A percentile compares a stretch with the other conserved stretches of the same genome.
phyloP scores from a whole-genome alignment of 2,329 filamentous ascomycete species.

The Diaporthe sp. region DNA sequence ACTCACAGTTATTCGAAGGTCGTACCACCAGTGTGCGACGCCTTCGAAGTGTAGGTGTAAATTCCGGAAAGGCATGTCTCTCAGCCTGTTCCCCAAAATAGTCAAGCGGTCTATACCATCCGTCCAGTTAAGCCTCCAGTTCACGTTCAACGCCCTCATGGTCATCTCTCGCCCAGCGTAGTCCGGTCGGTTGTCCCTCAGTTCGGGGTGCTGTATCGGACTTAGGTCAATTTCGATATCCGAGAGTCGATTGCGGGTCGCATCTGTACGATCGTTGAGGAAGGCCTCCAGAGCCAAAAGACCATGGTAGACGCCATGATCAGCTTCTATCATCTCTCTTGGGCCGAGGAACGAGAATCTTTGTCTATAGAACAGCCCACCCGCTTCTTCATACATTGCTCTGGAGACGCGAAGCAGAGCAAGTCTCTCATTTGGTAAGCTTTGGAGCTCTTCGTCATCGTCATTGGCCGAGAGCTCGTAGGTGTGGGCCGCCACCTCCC shows the following conservation, averaged over 20 bases:
- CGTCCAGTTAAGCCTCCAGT: neutral
- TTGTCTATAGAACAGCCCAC: neutral
- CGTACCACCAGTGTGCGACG: neutral
- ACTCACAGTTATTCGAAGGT: neutral
- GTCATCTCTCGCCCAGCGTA: no score
- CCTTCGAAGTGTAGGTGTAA: neutral
- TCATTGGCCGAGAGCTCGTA: neutral
- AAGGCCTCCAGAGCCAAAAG: neutral
- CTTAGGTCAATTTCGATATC: neutral
- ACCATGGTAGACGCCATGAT: neutral
- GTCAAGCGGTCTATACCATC: neutral
- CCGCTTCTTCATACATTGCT: neutral
- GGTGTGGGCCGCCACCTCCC: neutral
- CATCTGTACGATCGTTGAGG: neutral
- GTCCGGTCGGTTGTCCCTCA: no score
- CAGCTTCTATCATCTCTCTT: neutral
- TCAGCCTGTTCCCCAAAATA: neutral
- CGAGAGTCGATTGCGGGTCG: neutral
- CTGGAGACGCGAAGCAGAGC: neutral
- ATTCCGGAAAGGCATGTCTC: neutral
- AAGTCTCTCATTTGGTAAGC: neutral
- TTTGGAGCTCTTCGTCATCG: neutral
- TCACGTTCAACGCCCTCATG: no score
- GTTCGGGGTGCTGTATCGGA: neutral
- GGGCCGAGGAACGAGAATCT: neutral